These are phyloP conservation scores for Aegilops tauschii DNA, from an alignment of 176 grass and related monocot species.

Conservation along the genomic window DNA sequence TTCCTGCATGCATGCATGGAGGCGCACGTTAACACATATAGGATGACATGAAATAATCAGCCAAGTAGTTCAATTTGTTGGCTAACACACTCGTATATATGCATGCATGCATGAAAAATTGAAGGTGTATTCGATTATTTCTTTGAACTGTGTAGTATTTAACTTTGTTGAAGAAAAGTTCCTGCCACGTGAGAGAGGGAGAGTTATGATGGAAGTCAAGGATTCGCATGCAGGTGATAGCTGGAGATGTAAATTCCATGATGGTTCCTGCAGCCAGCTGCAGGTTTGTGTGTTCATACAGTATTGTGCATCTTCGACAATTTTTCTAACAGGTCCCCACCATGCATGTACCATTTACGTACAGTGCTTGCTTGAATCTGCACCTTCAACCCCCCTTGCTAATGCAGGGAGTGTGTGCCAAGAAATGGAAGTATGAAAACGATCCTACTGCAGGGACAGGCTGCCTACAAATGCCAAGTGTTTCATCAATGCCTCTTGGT, in stretches of 20 bases:
- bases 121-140: slow-evolving; percentile 34
- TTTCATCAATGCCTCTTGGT: slow-evolving; percentile 24
- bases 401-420: not conserved
- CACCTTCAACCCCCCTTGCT: not conserved
- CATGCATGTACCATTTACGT: not conserved
- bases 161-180: slow-evolving; percentile 39
- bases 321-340: not conserved
- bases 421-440: slow-evolving; percentile 24
- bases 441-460: not conserved
- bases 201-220: not conserved
- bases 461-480: slow-evolving; percentile 10
- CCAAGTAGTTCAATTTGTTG: not conserved
- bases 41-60: not conserved
- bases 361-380: slow-evolving; percentile 22
- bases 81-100: slow-evolving; percentile 19
- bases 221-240: not conserved
- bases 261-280: not conserved
- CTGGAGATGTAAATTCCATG: slow-evolving; percentile 4
- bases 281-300: not conserved
- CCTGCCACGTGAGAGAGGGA: not conserved
- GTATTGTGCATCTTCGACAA: not conserved
- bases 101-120: not conserved
- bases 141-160: not conserved
- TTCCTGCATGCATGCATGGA: slow-evolving; percentile 61
- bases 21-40: not conserved